phyloP scores from a whole-genome alignment of 2,329 filamentous ascomycete genomes.

The Aureobasidium sp. region DNA sequence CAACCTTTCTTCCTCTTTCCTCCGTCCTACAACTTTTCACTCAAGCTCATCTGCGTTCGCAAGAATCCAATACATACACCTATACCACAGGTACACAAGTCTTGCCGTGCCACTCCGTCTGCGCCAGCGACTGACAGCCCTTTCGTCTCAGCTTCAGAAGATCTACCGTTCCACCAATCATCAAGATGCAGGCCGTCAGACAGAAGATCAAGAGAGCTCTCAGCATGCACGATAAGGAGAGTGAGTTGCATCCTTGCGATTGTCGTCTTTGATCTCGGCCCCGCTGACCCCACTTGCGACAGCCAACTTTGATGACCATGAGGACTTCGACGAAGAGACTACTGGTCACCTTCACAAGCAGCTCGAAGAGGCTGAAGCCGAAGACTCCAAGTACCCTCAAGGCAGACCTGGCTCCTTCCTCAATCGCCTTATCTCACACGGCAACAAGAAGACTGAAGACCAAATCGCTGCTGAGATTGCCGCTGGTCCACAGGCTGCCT shows the following conservation, averaged over 20 bases:
- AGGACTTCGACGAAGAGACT: constrained; percentile 30
- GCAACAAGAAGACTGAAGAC: constrained; percentile 33
- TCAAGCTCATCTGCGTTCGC: neutral
- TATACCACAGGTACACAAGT: neutral
- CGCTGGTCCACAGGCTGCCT: neutral
- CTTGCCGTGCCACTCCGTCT: neutral
- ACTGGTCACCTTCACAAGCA: constrained; percentile 28
- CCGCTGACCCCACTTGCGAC: constrained; percentile 5
- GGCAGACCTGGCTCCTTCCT: constrained; percentile 29
- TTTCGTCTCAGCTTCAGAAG: neutral
- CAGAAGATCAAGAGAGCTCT: constrained; percentile 30
- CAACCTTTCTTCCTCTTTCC: neutral
- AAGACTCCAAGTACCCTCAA: constrained; percentile 18
- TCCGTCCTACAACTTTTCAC: neutral
- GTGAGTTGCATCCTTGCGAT: constrained; percentile 16
- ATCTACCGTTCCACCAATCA: constrained; percentile 13
- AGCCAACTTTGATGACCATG: constrained; percentile 21
- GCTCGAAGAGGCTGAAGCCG: constrained; percentile 27
- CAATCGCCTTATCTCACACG: constrained; percentile 29
- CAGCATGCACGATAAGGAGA: constrained; percentile 29
- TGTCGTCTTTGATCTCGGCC: neutral
- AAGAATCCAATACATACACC: neutral
- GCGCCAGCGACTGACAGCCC: neutral
- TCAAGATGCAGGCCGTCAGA: constrained; percentile 27
- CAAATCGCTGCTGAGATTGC: constrained; percentile 19